Percentiles rank a stretch among this genome's conserved stretches.
Conservation (phyloP, 768 basidiomycete species). For the Auriculariales sp. region DNA sequence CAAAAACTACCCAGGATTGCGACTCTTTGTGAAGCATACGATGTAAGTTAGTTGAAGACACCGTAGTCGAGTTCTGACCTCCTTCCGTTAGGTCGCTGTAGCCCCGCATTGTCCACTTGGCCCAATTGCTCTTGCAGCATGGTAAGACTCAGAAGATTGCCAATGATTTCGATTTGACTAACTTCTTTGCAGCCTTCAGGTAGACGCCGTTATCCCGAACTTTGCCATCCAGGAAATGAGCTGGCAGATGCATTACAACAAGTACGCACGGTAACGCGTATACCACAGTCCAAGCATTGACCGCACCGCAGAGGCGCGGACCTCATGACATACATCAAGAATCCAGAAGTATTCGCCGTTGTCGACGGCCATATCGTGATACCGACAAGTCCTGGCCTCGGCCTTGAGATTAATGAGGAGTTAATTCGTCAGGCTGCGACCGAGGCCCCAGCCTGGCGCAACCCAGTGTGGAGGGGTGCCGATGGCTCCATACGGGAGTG, state of each 20-base stretch:
- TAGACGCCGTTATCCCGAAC: too few relatives aligned
- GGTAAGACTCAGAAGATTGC: too few relatives aligned
- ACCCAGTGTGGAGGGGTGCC: conserved; percentile 39
- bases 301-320: conserved; percentile 34
- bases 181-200: too few relatives aligned
- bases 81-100: background rate
- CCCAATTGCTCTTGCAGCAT: conserved; percentile 57
- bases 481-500: conserved; percentile 43
- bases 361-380: conserved; percentile 34
- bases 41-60: conserved; percentile 38
- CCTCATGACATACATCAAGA: conserved; percentile 41
- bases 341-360: conserved; percentile 34
- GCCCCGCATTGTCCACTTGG: conserved; percentile 64
- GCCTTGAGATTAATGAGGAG: conserved; percentile 45
- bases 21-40: conserved; percentile 48
- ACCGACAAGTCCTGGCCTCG: conserved; percentile 38
- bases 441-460: conserved; percentile 17
- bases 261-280: conserved; percentile 12
- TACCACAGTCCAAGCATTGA: background rate
- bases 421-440: conserved; percentile 25
- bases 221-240: conserved; percentile 64
- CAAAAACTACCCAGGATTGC: conserved; percentile 28
- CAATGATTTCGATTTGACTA: too few relatives aligned
- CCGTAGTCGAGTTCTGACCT: too few relatives aligned
- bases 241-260: conserved; percentile 58